Evolutionary conservation across 441 rosid genomes (phyloP), one percentile per base, ranked within the genome.

Genomic region (Rhodomyrtus psidioides): DNA sequence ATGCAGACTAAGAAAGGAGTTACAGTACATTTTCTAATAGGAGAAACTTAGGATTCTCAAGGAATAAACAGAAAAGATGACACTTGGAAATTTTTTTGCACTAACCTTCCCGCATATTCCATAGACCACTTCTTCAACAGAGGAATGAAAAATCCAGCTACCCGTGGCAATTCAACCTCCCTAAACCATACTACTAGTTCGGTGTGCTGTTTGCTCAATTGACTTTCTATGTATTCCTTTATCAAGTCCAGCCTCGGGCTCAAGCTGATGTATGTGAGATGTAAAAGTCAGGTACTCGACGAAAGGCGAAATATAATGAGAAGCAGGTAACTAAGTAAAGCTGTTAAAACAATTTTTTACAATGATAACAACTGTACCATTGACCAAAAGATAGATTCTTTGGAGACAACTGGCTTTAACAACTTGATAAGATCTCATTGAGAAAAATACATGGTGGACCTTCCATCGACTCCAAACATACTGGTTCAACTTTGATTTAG

Each of bases 91-190:
- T 39, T 70, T 65, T 65, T 70, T 76, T 17, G 34, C 88, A 85
- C 92, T 84, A 83, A 94, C 97, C 97, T 94, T 91, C 96, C 97
- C 49, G 96, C 97, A 70, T 93, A 93, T 87, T 94, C 96, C 90
- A 90, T 88, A 42, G 94, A 90, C 95, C 97, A 94, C 89, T 93
- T 91, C 91, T 92, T 94, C 90, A 94, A 91, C 84, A 93, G 86
- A 83, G 96, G 95, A 90, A 83, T 85, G 88, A 93, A 93, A 90
- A 88, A 94, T 82, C 93, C 92, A 27, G 89, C 88, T 84, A 93
- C 89, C 9, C 93, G 91, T 49, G 96, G 96, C 84, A 93, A 90
- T 85, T 93, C 94, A 84, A 90, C 92, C 62, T 57, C 88, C 89
- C 91, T 93, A 88, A 94, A 91, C 96, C 97, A 94, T 81, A 87